These are phyloP conservation scores for Aspergillus pseudoviridinutans DNA, from an alignment of 2,329 filamentous ascomycete genomes.

Conservation along the genomic window DNA sequence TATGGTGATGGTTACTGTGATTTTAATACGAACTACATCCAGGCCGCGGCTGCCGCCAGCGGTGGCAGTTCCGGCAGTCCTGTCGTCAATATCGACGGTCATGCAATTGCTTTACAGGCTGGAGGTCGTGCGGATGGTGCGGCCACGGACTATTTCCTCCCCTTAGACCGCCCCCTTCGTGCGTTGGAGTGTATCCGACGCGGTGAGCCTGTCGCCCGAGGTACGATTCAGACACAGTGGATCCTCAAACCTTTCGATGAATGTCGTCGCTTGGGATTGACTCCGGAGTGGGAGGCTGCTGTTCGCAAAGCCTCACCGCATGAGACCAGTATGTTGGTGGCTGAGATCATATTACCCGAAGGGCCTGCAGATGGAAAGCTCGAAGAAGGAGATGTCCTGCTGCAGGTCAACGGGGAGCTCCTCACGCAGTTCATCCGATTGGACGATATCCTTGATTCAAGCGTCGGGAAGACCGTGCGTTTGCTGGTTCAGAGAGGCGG, in stretches of 20 bases:
- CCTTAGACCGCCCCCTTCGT: conserved; percentile 81
- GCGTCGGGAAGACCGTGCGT: conserved; percentile 72
- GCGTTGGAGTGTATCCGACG: conserved; percentile 82
- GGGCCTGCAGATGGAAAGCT: conserved; percentile 84
- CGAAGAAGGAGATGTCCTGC: conserved; percentile 87
- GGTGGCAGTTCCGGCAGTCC: conserved; percentile 98
- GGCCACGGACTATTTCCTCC: conserved; percentile 95
- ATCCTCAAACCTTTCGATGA: conserved; percentile 97
- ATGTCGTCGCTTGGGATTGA: conserved; percentile 82
- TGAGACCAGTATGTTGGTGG: conserved; percentile 95
- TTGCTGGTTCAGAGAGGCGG: conserved; percentile 85
- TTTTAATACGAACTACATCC: conserved; percentile 95
- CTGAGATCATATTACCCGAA: conserved; percentile 87
- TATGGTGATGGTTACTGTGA: conserved; percentile 98
- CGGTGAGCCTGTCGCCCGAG: conserved; percentile 71
- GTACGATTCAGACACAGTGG: conserved; percentile 98
- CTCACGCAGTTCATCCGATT: conserved; percentile 89
- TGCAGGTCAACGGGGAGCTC: conserved; percentile 90
- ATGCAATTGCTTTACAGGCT: conserved; percentile 87
- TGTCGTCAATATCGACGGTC: conserved; percentile 91
- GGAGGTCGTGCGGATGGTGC: conserved; percentile 91
- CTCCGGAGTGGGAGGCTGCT: conserved; percentile 78
- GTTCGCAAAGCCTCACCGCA: conserved; percentile 80
- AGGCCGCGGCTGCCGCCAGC: conserved; percentile 93
- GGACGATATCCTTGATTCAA: conserved; percentile 87